These are phyloP conservation scores for Secale cereale DNA, from an alignment of 176 grass and related monocot genomes.

Conservation along the genomic window DNA sequence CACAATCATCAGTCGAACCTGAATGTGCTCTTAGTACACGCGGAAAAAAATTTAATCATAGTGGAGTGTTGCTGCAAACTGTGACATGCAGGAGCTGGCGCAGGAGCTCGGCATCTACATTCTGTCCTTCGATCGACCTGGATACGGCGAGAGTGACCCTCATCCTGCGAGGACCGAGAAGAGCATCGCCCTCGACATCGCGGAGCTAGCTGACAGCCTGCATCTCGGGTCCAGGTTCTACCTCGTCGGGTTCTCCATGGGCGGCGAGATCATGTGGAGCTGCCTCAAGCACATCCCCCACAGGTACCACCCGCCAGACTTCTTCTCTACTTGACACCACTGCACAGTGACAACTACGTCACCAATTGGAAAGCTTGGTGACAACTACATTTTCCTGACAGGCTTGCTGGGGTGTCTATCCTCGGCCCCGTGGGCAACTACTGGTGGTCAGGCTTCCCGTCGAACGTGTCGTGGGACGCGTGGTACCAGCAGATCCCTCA, in stretches of 20 bases:
- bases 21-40: neutral
- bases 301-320: constrained; percentile 15
- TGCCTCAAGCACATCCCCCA: constrained; percentile 72
- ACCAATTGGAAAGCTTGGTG: too few relatives aligned
- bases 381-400: too few relatives aligned
- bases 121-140: constrained; percentile 72
- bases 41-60: neutral
- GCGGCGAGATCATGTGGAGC: constrained; percentile 22
- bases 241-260: constrained; percentile 51
- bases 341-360: too few relatives aligned
- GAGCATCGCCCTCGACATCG: constrained; percentile 63
- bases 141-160: constrained; percentile 87
- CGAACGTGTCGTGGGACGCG: constrained; percentile 49
- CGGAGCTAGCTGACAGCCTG: constrained; percentile 57
- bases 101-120: constrained; percentile 65
- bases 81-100: constrained; percentile 39
- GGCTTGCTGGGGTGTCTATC: constrained; percentile 57
- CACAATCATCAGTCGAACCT: neutral
- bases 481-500: constrained; percentile 59
- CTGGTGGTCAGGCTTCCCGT: constrained; percentile 81
- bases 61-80: neutral
- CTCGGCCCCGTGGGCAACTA: constrained; percentile 75
- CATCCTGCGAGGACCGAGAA: constrained; percentile 47
- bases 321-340: neutral
- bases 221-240: constrained; percentile 67